A percentile compares a stretch with the other conserved stretches of the same genome.
Conservation (phyloP, 768 basidiomycete genomes). For the Mycena olivaceomarginata region DNA sequence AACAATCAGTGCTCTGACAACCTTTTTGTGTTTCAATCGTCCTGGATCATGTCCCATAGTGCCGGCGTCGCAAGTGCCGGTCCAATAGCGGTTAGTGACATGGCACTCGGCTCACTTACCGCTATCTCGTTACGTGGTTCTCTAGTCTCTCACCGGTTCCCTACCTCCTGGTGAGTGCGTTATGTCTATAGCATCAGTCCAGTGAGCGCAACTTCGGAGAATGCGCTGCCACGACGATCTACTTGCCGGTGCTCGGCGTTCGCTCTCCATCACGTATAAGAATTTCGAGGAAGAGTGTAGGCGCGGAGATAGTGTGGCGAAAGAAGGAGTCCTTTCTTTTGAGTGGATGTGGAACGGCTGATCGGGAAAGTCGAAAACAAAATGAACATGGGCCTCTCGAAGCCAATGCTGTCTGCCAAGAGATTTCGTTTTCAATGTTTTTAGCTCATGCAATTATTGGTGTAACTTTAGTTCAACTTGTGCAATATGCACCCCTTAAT, state of each 20-base stretch:
- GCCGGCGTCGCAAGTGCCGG: not conserved
- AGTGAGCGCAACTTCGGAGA: not conserved
- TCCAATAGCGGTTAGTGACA: conserved; percentile 3
- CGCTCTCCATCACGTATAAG: not conserved
- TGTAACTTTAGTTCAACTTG: not conserved
- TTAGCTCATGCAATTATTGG: conserved; percentile 7
- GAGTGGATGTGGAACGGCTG: conserved; percentile 16
- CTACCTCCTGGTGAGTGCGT: not conserved
- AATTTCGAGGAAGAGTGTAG: not conserved
- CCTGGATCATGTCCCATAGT: too few species aligned
- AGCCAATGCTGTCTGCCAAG: conserved; percentile 16
- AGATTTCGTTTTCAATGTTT: conserved; percentile 16
- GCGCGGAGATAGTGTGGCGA: conserved; percentile 11
- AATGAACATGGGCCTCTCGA: conserved; percentile 12
- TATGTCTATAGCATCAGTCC: conserved; percentile 12
- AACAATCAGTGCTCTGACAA: not conserved
- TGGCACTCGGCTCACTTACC: not conserved
- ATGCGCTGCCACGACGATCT: not conserved
- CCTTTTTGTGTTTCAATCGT: too few species aligned
- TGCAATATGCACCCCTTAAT: too few species aligned
- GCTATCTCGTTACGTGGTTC: not conserved
- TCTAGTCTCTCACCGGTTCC: conserved; percentile 4
- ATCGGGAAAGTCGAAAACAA: conserved; percentile 20
- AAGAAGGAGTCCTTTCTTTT: conserved; percentile 1
- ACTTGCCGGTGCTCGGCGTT: not conserved